Conservation (phyloP, 2,329 filamentous ascomycete genomes). For the Thielaviopsis ethacetica region DNA sequence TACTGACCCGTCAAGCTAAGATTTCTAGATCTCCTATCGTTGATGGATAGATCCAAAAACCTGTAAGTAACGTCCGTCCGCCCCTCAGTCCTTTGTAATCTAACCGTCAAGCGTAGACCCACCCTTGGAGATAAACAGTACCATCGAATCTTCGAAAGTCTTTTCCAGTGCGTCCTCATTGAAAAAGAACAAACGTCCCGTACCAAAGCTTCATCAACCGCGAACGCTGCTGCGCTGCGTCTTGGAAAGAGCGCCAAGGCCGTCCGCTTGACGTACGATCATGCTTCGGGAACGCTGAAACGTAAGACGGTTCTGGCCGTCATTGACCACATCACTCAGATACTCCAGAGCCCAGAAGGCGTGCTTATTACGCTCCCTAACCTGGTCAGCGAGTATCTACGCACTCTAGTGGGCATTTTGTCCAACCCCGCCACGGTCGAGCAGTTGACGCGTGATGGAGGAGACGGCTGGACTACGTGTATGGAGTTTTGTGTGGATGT, state of each 20-base stretch:
- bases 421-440: conserved; percentile 64
- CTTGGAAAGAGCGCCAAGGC: conserved; percentile 55
- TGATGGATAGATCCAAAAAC: conserved; percentile 23
- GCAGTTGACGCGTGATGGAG: conserved; percentile 42
- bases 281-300: conserved; percentile 51
- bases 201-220: conserved; percentile 30
- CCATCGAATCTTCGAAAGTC: conserved; percentile 61
- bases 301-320: conserved; percentile 64
- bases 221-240: conserved; percentile 33
- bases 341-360: conserved; percentile 44
- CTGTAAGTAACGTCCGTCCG: conserved; percentile 18
- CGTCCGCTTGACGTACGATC: conserved; percentile 54
- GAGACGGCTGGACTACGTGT: conserved; percentile 49
- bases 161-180: conserved; percentile 52
- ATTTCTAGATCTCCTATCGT: conserved; percentile 21
- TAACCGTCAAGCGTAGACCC: background rate
- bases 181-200: conserved; percentile 52
- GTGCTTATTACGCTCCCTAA: conserved; percentile 42
- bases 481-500: conserved; percentile 54
- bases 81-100: background rate
- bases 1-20: background rate
- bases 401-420: conserved; percentile 54
- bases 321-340: conserved; percentile 67
- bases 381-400: conserved; percentile 62
- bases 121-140: conserved; percentile 59